Conservation (phyloP, 768 basidiomycete species). For the Tricholomella constricta region DNA sequence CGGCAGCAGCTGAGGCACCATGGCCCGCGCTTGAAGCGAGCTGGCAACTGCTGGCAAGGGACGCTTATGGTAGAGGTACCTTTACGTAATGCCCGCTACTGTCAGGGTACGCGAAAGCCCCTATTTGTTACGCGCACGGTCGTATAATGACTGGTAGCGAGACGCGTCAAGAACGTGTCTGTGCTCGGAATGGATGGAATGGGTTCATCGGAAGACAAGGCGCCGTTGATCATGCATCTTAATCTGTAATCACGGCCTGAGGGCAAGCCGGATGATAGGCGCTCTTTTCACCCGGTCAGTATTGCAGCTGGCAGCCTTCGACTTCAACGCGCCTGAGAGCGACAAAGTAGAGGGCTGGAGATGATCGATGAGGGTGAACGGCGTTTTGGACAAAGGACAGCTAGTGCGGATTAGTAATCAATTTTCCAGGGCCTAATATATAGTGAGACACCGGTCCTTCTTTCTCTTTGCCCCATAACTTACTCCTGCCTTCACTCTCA, state of each 20-base stretch:
- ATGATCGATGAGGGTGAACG: background rate
- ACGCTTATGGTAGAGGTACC: too few relatives aligned
- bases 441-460: too few relatives aligned
- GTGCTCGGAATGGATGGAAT: too few relatives aligned
- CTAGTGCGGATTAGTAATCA: background rate
- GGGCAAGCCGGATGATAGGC: background rate
- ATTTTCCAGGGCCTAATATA: too few relatives aligned
- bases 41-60: too few relatives aligned
- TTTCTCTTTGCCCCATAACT: too few relatives aligned
- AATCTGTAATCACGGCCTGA: background rate
- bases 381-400: background rate
- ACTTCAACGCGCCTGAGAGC: background rate
- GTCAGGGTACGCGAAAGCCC: background rate
- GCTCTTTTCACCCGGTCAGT: background rate
- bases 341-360: background rate
- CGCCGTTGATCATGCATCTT: background rate
- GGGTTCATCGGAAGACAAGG: too few relatives aligned
- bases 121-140: background rate
- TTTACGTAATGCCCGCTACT: background rate
- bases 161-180: too few relatives aligned
- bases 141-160: too few relatives aligned
- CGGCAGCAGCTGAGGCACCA: background rate
- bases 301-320: too few relatives aligned
- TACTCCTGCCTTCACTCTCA: background rate
- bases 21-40: too few relatives aligned